Evolutionary conservation across 257 asterid genomes (phyloP), one percentile per base, ranked within the genome.

Genomic region (Verbascum thapsus): DNA sequence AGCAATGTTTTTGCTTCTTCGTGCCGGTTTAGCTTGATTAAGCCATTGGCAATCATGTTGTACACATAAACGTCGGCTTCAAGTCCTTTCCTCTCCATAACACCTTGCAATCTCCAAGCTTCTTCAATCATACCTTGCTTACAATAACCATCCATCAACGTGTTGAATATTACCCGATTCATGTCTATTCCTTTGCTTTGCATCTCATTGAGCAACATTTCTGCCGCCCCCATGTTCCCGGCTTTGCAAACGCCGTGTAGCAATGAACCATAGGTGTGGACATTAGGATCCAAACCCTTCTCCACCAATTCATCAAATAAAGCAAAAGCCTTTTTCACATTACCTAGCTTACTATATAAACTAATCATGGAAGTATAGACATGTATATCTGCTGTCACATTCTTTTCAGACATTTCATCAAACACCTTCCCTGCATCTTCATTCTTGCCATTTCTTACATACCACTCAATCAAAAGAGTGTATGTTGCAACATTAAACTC

Each of bases 71-170:
- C 83, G 66, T 94, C 96, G 4, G 89, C 63, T 52, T 81, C 76
- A 39, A 90, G 73, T 34, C 96, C 97, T 78, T 87, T 90, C 59
- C 66, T 74, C 74, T 83, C 92, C 99, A 79, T 90, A 38, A 85
- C 35, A 22, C 51, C 66, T 22, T 72, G 81, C 56, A 90, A 72
- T 59, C 72, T 77, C 83, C 76, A 34, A 16, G 90, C 99, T 73
- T 85, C 90, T n/a, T 81, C 86, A 0, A 94, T 69, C 88, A 74
- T 79, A 51, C 99, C 97, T 55, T 68, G 69, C 84, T 81, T 94
- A 63, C 92, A 85, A 72, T 85, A 94, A 30, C 96, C 97, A 73
- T 87, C 95, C 83, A 94, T 80, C 77, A 87, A 30, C 7, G 91
- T 87, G 71, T 90, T 94, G 70, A 82, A 90, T 65, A 87, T 72